Base-by-base conservation (phyloP, 805 yeast genomes). In the Candida morakotiae region DNA sequence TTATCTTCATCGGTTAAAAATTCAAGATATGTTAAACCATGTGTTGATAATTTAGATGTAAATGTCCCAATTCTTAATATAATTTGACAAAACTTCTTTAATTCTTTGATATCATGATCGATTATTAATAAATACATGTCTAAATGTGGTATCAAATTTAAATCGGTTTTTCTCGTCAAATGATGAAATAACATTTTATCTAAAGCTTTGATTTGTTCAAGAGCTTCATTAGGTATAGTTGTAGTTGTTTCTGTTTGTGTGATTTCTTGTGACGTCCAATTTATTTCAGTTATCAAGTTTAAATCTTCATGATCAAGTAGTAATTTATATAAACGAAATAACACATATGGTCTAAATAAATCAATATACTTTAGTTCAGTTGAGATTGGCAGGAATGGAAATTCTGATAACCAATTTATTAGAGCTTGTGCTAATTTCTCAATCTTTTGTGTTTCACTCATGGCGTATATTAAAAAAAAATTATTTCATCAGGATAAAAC, bases 381-480 rank as follows among this genome's bases (percentile, higher is more conserved):
- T 2, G 16, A 11, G 1, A 53, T n/a, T 3, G 53, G 50, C 18
- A 49, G 47, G 6, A 30, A 34, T 6, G 59, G 57, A 16, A 57
- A 45, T 29, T 46, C 48, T 2, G 50, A 42, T 10, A 57, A 33
- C 63, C 63, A 57, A 13, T 42, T 44, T 8, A 56, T 39, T 1
- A 48, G 34, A 1, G 57, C 46, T 10, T 35, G 41, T 1, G 49
- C 41, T 15, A 53, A 44, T 20, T 38, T 24, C 25, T 26, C 18
- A 21, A 15, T 20, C 5, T 29, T 35, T 10, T 9, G 25, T 26
- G 8, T 5, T 14, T 26, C 28, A 14, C 10, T 13, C 28, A 26
- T 26, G 28, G 28, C 28, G 28, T 26, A 7, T 26, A 26, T 4
- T 7, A 23, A 23, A 23, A 9, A 23, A 20, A 20, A 20, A 20